These are phyloP conservation scores for Aureobasidium sp. DNA, from an alignment of 2,329 filamentous ascomycete genomes.

Conservation along the genomic window DNA sequence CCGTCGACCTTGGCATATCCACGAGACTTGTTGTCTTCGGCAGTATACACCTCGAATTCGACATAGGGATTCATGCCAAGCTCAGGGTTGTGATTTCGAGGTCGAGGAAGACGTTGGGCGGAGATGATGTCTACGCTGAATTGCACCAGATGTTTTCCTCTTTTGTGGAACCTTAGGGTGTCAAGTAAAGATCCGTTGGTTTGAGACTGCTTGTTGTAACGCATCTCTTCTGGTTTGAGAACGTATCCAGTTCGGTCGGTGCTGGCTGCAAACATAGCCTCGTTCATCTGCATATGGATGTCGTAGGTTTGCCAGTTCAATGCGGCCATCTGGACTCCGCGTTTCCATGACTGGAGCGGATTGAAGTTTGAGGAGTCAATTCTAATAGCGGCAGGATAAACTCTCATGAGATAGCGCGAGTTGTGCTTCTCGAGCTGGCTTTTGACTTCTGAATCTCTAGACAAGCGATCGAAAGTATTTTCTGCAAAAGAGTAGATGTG, in stretches of 20 bases:
- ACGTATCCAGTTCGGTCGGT: conserved; percentile 86
- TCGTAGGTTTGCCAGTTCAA: conserved; percentile 99
- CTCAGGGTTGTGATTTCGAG: conserved; percentile 62
- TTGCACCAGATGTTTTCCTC: conserved; percentile 71
- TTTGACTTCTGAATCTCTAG: conserved; percentile 68
- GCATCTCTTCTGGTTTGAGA: conserved; percentile 80
- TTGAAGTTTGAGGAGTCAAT: conserved; percentile 91
- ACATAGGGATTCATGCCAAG: conserved; percentile 85
- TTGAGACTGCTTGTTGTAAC: conserved; percentile 55
- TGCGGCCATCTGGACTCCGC: conserved; percentile 94
- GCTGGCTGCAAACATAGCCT: conserved; percentile 92
- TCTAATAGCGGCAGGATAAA: conserved; percentile 79
- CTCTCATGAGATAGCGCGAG: conserved; percentile 81
- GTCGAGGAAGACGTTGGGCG: conserved; percentile 86
- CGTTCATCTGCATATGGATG: conserved; percentile 89
- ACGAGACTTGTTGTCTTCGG: conserved; percentile 75
- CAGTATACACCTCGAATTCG: conserved; percentile 89
- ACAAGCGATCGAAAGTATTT: conserved; percentile 75
- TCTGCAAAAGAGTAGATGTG: conserved; percentile 96
- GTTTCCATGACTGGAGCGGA: conserved; percentile 85
- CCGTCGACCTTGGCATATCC: conserved; percentile 61
- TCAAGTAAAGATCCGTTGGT: conserved; percentile 38
- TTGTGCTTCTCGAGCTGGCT: conserved; percentile 81
- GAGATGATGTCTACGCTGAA: conserved; percentile 88
- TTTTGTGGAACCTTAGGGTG: conserved; percentile 46